These are phyloP conservation scores for Camellia lanceoleosa DNA, from an alignment of 148 eudicot species.

Conservation along the genomic window DNA sequence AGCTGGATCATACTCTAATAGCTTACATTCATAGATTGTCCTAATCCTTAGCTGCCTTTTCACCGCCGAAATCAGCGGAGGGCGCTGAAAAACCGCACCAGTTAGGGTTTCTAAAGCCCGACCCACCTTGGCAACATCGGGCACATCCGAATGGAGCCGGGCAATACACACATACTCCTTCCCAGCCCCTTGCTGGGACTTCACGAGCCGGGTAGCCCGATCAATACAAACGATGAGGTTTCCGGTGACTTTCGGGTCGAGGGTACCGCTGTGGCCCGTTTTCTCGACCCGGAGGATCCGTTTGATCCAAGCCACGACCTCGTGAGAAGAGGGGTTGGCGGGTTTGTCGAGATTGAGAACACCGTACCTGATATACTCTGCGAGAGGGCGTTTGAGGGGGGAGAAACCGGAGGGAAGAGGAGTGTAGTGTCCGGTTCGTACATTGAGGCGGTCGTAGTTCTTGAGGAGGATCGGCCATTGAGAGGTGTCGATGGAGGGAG, in stretches of 20 bases:
- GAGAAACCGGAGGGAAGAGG: slow-evolving; percentile 81
- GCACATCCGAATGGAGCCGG: slow-evolving; percentile 65
- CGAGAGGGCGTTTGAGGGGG: slow-evolving; percentile 67
- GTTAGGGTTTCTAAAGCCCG: slow-evolving; percentile 73
- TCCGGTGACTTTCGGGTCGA: slow-evolving; percentile 94
- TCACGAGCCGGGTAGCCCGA: slow-evolving; percentile 81
- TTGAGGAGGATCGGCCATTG: slow-evolving; percentile 91
- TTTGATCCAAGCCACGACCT: slow-evolving; percentile 95
- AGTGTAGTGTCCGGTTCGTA: slow-evolving; percentile 86
- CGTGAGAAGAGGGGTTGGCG: slow-evolving; percentile 87
- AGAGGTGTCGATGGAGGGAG: slow-evolving; percentile 68
- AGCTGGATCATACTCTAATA: slow-evolving; percentile 69
- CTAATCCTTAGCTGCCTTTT: slow-evolving; percentile 88
- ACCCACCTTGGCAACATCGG: slow-evolving; percentile 74
- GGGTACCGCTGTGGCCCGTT: slow-evolving; percentile 87
- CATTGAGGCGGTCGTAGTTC: slow-evolving; percentile 75
- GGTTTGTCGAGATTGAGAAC: slow-evolving; percentile 85
- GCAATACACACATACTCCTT: slow-evolving; percentile 96
- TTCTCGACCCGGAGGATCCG: slow-evolving; percentile 79
- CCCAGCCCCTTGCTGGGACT: slow-evolving; percentile 95
- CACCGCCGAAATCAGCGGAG: slow-evolving; percentile 87
- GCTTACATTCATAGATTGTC: slow-evolving; percentile 82
- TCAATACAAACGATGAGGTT: slow-evolving; percentile 86
- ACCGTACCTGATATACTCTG: slow-evolving; percentile 78
- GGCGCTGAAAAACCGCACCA: slow-evolving; percentile 88